Evolutionary conservation across 495 filamentous ascomycete genomes (phyloP), one percentile per base, ranked within the genome.

Genomic region (Endocarpon pusillum): DNA sequence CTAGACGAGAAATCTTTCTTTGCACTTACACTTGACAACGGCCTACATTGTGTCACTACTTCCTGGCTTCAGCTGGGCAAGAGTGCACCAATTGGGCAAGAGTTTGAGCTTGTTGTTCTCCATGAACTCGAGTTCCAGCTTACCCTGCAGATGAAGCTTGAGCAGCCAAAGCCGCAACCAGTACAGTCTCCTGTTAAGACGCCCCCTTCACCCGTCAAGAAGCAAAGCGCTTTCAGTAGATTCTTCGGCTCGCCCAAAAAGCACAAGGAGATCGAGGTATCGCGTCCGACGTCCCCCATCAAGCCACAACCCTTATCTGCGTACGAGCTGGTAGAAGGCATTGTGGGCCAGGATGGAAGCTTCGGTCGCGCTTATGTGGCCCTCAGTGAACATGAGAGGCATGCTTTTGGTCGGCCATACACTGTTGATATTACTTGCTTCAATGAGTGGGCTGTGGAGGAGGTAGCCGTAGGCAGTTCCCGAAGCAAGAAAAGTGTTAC

Each of bases 101-200:
- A 97, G 51, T 97, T 97, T 40, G 89, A 97, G 54, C 73, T 97
- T 23, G 86, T 94, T 34, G 89, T 97, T 24, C 78, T 91, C 24
- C 85, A 92, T 43, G 87, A 96, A 43, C 67, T 97, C 16, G 89
- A 97, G 52, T 97, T 97, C 54, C 87, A 94, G 49, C 67, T 97
- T 19, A 96, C 89, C 1, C 69, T 97, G 15, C 91, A 94, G 40
- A 89, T 87, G 38, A 94, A 94, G 61, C 64, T 94, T 18, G 81
- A 92, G 41, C 75, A 78, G 43, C 81, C 81, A 12, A 52, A 51
- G 21, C 35, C 33, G 30, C 44, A 46, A 7, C 58, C 47, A 23
- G 70, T 74, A 24, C 54, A 69, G 16, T 59, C 67, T 19, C 59
- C 53, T 39, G 37, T 50, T 50, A 23, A 61, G 9, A 57, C 58